Evolutionary conservation across 768 basidiomycete species (phyloP).

Genomic region (Termitomyces sp.): DNA sequence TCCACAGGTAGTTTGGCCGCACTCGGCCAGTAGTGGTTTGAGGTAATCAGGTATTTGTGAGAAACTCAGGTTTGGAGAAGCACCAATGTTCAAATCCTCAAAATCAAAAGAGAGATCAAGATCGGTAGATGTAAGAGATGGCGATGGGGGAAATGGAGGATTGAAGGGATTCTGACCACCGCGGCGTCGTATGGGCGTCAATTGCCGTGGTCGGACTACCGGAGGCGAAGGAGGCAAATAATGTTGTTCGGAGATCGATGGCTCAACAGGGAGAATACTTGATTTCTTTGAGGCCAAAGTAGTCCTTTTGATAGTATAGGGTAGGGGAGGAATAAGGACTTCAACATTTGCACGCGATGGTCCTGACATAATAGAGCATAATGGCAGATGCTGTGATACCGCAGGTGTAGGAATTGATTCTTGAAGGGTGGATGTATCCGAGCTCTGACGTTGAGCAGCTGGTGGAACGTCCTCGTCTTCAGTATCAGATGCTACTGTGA

Average conservation of each 20-base stretch:
- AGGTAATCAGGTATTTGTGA: slow-evolving; percentile 46
- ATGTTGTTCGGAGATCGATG: slow-evolving; percentile 9
- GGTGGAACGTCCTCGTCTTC: slow-evolving; percentile 18
- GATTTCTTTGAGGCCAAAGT: slow-evolving; percentile 13
- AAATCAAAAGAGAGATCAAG: slow-evolving; percentile 49
- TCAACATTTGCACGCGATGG: slow-evolving; percentile 25
- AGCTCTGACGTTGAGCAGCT: slow-evolving; percentile 7
- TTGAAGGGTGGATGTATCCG: slow-evolving; percentile 3
- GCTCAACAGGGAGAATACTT: background rate
- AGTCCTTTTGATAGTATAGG: slow-evolving; percentile 23
- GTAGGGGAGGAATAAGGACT: slow-evolving; percentile 35
- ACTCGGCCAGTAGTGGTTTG: slow-evolving; percentile 61
- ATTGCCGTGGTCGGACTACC: slow-evolving; percentile 45
- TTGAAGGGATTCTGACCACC: slow-evolving; percentile 33
- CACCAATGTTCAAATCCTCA: slow-evolving; percentile 30
- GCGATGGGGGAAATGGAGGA: slow-evolving; percentile 50
- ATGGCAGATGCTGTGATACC: slow-evolving; percentile 5
- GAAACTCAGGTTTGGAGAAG: slow-evolving; percentile 15
- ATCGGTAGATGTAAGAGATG: slow-evolving; percentile 39
- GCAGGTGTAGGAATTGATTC: background rate
- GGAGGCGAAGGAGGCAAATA: slow-evolving; percentile 24
- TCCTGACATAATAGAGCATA: slow-evolving; percentile 6
- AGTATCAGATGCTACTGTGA: slow-evolving; percentile 42
- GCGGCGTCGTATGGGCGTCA: slow-evolving; percentile 60
- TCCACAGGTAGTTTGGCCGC: slow-evolving; percentile 52